Evolutionary conservation across 179 eudicot genomes (phyloP), one percentile per base, ranked within the genome.

Genomic region (Silene vulgaris): DNA sequence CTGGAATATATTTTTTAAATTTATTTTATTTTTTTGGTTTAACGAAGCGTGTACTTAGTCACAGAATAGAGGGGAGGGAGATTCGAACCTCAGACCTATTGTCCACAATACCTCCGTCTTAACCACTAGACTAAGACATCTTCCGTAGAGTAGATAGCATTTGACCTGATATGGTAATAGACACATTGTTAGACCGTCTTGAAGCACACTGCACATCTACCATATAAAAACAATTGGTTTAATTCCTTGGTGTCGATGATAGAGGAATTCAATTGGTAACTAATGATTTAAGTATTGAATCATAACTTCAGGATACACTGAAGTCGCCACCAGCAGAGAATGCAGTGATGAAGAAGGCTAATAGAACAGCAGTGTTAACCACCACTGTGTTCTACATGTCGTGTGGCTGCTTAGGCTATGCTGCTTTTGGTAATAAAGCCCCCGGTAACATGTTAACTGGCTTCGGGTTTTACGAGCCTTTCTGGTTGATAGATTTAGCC

Each of bases 351-450:
- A 86, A 84, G 74, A 83, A 77, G 74, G 88, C 88, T 0, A 86
- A 81, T 63, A n/a, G 32, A 23, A 28, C 80, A 40, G 81, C 79
- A 5, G 72, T 86, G 11, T 72, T 68, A n/a, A 77, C 83, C 40
- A 86, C 86, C 7, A 81, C 86, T 3, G 0, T 69, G 29, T 86
- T 86, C 72, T 86, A 86, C 74, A 79, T 83, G 78, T 72, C 83
- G 88, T 83, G 88, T 78, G 88, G 88, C 0, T 83, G 84, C 72
- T 79, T 86, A 67, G 86, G 86, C 5, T 86, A 86, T 77, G 88
- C 88, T 52, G 88, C 86, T 26, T 84, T 86, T 54, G 88, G 88
- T 7, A 79, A 86, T 64, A 50, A 65, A 26, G 86, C 88, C n/a
- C 84, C 83, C 1, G 88, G 88, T 13, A 86, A 83, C 75, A 74